A percentile compares a stretch with the other conserved stretches of the same genome.
phyloP scores from a whole-genome alignment of 2,329 filamentous ascomycete genomes.

The Aureobasidium lini region DNA sequence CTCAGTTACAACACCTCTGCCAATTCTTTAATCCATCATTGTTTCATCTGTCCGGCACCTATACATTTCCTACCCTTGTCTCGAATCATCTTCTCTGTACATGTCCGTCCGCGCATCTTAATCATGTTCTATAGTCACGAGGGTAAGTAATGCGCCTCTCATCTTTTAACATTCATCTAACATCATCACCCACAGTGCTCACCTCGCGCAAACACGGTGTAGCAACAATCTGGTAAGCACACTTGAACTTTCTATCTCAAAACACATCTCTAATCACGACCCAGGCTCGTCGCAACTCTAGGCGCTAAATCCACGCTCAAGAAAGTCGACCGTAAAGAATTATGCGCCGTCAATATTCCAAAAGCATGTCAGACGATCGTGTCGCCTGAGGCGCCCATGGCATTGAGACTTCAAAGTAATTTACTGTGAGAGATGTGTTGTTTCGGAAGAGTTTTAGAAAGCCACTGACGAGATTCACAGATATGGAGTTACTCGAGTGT shows the following conservation, averaged over 20 bases:
- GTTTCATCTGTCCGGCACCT: not conserved
- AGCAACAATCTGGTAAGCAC: conserved; percentile 78
- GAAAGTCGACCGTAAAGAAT: conserved; percentile 75
- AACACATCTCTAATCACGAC: conserved; percentile 18
- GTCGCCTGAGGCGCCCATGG: conserved; percentile 76
- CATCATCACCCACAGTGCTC: conserved; percentile 49
- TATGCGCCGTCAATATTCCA: conserved; percentile 77
- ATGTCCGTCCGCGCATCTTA: not conserved
- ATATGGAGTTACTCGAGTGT: conserved; percentile 78
- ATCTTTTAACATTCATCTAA: not conserved
- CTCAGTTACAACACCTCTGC: not conserved
- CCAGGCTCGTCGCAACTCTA: conserved; percentile 84
- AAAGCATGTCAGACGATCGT: conserved; percentile 87
- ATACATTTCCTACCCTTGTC: not conserved
- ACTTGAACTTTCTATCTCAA: not conserved
- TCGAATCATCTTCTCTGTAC: not conserved
- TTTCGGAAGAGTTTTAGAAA: too few relatives aligned
- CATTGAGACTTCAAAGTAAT: conserved; percentile 80
- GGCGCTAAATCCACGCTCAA: conserved; percentile 63
- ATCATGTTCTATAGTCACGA: conserved; percentile 95
- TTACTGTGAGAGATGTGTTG: conserved; percentile 52
- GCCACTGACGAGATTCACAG: conserved; percentile 26
- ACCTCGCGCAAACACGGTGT: conserved; percentile 84
- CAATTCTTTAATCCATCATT: not conserved
- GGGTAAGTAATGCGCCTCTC: conserved; percentile 48